Evolutionary conservation across 139 green algal species (phyloP), one percentile per base, ranked within the genome.

Genomic region (Microglena sp.): DNA sequence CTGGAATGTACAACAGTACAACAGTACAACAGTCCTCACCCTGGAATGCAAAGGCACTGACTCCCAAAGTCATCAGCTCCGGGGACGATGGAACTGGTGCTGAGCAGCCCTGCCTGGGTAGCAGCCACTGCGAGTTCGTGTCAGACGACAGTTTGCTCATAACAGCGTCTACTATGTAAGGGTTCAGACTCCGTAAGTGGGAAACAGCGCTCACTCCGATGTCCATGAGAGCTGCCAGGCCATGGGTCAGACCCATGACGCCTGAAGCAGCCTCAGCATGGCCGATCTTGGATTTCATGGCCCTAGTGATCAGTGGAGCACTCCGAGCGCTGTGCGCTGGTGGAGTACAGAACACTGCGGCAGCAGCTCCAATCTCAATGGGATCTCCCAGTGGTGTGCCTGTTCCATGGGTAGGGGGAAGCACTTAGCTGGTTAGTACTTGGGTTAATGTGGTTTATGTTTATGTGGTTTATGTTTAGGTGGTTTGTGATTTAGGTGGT

Each of bases 241-340:
- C 81, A 64, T 90, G 74, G 2, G 77, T 36, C 1, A 95, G 55
- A 29, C 85, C 86, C 27, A 86, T 78, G 1, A 90, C 44, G n/a
- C 91, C 91, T 0, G 84, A 77, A 15, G 82, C 86, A 2, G 86
- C 78, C 75, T 97, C 91, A 2, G 76, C 82, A 71, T 97, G 91
- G 5, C 88, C 90, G 2, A 91, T 74, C 73, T 80, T 87, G n/a
- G 79, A 81, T 72, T 96, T 95, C 60, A 43, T 72, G 24, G 85
- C 80, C 3, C 33, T 33, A 24, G 28, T n/a, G 53, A n/a, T n/a
- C 46, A 57, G 7, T n/a, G 43, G 28, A 45, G 28, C 29, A 3
- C 7, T 2, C n/a, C n/a, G n/a, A n/a, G n/a, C n/a, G n/a, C n/a
- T n/a, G n/a, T n/a, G n/a, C n/a, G n/a, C n/a, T n/a, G n/a, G n/a